Evolutionary conservation across 2,329 filamentous ascomycete species (phyloP).

Genomic region (Botryotinia convoluta): DNA sequence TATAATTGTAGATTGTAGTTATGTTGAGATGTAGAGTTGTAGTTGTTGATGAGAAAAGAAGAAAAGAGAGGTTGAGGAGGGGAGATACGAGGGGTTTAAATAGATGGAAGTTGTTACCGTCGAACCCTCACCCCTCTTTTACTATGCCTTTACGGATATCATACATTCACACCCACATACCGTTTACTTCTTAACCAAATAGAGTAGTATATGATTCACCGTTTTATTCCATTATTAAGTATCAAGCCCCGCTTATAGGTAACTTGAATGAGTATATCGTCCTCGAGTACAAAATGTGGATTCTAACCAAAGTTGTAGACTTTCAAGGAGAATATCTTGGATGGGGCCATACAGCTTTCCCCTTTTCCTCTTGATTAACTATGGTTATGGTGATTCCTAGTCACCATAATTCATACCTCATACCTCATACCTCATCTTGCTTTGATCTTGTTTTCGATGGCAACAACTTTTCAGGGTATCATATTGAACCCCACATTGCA

Average conservation of each 20-base stretch:
- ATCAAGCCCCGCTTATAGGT: not conserved
- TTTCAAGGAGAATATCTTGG: not conserved
- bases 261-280: not conserved
- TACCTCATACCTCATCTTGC: not conserved
- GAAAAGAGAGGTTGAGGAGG: not conserved
- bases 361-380: not conserved
- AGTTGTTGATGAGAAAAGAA: not conserved
- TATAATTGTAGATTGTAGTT: constrained; percentile 7
- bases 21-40: not conserved
- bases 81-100: constrained; percentile 21
- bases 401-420: not conserved
- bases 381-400: not conserved
- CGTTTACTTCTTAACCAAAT: not conserved
- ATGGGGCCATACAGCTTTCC: not conserved
- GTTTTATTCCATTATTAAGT: not conserved
- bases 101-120: not conserved
- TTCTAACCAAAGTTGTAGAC: not conserved
- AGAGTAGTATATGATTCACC: not conserved
- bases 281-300: not conserved
- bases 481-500: constrained; percentile 1
- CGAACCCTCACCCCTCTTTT: not conserved
- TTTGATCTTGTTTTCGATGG: not conserved
- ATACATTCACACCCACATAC: not conserved
- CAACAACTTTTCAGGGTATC: not conserved
- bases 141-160: not conserved